These are phyloP conservation scores for Stylonectria norvegica DNA, from an alignment of 2,329 filamentous ascomycete genomes.

Conservation along the genomic window DNA sequence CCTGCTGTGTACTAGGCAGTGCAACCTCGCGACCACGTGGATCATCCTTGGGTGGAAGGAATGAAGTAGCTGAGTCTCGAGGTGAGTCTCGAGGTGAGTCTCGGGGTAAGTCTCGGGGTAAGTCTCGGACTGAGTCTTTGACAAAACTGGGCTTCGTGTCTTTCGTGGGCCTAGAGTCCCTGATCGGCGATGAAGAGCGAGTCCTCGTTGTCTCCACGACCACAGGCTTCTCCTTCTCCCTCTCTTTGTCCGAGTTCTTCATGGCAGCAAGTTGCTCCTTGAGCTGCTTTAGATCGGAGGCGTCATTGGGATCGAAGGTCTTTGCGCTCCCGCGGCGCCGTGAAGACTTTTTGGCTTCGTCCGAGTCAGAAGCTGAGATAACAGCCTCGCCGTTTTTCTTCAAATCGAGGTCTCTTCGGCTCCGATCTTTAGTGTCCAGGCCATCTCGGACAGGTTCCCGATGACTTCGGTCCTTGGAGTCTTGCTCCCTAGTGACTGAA, in stretches of 20 bases:
- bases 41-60: conserved; percentile 28
- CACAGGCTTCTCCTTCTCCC: conserved; percentile 20
- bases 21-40: conserved; percentile 42
- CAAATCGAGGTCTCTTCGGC: conserved; percentile 38
- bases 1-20: conserved; percentile 16
- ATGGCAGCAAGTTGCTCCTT: conserved; percentile 50
- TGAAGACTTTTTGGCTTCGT: conserved; percentile 37
- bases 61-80: conserved; percentile 12
- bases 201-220: conserved; percentile 24
- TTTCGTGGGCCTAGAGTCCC: conserved; percentile 9
- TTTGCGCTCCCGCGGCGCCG: conserved; percentile 38
- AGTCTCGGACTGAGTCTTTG: conserved; percentile 8
- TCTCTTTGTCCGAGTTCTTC: conserved; percentile 25
- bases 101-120: conserved; percentile 10
- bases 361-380: conserved; percentile 38
- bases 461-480: no score
- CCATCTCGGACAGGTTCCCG: conserved; percentile 4
- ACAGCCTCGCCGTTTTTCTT: conserved; percentile 36
- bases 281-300: conserved; percentile 46
- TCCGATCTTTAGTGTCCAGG: conserved; percentile 27
- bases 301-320: conserved; percentile 52
- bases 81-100: conserved; percentile 13
- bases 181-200: conserved; percentile 21
- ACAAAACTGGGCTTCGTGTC: conserved; percentile 10
- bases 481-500: no score